Base-by-base conservation (phyloP, 2,329 filamentous ascomycete species). In the Cordyceps fumosorosea region DNA sequence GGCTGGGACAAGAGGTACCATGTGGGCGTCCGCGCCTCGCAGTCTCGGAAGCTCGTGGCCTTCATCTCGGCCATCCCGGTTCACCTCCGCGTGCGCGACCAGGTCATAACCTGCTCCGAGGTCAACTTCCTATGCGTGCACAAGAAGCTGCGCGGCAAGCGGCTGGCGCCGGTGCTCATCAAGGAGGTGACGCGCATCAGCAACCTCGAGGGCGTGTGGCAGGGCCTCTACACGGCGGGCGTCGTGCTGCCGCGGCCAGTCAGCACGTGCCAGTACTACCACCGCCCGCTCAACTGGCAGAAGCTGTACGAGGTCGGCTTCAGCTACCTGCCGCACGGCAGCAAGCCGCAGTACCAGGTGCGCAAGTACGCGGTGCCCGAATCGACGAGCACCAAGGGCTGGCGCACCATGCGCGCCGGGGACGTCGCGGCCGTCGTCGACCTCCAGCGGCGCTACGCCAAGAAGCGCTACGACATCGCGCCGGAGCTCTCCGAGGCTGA, bases 121-220 rank as follows among this genome's bases (percentile, higher is more conserved):
- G 95, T 99, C 77, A 99, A 99, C 80, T 99, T 98, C 77, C 87
- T 99, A 67, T 96, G 93, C 71, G 89, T 99, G 61, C 95, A 99
- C 82, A 98, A 98, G 82, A 98, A 98, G 78, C 86, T 99, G 37
- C 90, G 95, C 56, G 87, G 90, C 63, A 97, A 98, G 80, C 88
- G 95, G 60, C 85, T 99, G 50, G 88, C 95, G 0, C 95, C 95
- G 0, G 89, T 98, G 2, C 85, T 99, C 59, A 99, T 99, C 80
- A 97, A 97, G 76, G 95, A 99, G 74, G 91, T 99, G 69, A 99
- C 95, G 5, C 89, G 95, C 54, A 85, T 92, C 66, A 96, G 91
- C 80, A 96, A 98, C 75, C 77, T 92, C 54, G 82, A 89, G 66
- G 90, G 88, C 62, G 89, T 96, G 67, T 98, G 89, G 83, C 95